Conservation (phyloP, 768 basidiomycete genomes). For the Leccinum olivaceopallidum region DNA sequence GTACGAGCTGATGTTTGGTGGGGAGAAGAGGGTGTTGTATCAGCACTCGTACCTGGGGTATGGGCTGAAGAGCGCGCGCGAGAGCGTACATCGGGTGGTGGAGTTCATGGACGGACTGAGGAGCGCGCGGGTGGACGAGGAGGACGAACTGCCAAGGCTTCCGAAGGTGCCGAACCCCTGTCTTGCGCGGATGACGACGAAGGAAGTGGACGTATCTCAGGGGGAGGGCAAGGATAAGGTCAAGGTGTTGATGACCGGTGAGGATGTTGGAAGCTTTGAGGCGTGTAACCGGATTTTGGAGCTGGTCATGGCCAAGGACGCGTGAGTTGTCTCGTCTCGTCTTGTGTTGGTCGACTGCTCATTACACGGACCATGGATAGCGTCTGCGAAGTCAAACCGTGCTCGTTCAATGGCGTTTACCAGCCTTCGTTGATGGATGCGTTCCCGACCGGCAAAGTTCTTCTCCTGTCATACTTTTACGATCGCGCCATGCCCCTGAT, state of each 20-base stretch:
- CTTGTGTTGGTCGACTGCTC: not conserved
- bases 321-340: conserved; percentile 47
- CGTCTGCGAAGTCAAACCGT: conserved; percentile 88
- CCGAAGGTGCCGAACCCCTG: conserved; percentile 66
- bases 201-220: conserved; percentile 64
- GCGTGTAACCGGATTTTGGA: conserved; percentile 83
- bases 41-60: conserved; percentile 99
- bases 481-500: conserved; percentile 87
- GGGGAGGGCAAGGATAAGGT: conserved; percentile 36
- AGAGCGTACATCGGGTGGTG: conserved; percentile 84
- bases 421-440: conserved; percentile 90
- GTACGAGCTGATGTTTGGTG: conserved; percentile 79
- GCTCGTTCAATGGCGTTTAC: conserved; percentile 97
- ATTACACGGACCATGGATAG: conserved; percentile 34
- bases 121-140: conserved; percentile 7
- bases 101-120: conserved; percentile 74
- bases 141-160: not conserved
- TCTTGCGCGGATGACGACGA: conserved; percentile 62
- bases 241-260: conserved; percentile 86
- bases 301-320: conserved; percentile 92
- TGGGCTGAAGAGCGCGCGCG: conserved; percentile 86
- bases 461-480: conserved; percentile 98
- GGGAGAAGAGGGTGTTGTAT: conserved; percentile 72
- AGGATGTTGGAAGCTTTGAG: conserved; percentile 79
- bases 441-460: conserved; percentile 81